phyloP scores from a whole-genome alignment of 495 filamentous ascomycete genomes.

The Pyrenula aspistea region DNA sequence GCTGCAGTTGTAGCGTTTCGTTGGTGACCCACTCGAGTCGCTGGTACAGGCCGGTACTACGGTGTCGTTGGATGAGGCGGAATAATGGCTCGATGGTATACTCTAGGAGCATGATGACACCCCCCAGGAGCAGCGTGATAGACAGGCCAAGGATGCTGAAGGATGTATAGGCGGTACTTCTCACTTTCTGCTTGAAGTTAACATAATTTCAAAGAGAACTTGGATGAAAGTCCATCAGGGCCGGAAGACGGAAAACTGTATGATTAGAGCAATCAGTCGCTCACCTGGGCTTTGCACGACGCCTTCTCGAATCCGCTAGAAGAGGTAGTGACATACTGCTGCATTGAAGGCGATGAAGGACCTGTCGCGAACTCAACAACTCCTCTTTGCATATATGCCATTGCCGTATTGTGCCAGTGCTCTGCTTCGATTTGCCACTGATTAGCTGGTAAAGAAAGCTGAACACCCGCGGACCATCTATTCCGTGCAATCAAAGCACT shows the following conservation, averaged over 20 bases:
- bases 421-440: conserved; percentile 19
- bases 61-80: neutral
- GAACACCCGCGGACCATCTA: neutral
- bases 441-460: conserved; percentile 12
- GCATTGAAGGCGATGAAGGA: neutral
- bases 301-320: neutral
- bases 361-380: neutral
- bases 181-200: neutral
- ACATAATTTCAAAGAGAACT: neutral
- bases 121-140: neutral
- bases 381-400: neutral
- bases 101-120: neutral
- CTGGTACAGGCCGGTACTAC: neutral
- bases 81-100: neutral
- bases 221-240: neutral
- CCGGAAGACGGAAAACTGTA: neutral
- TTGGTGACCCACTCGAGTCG: neutral
- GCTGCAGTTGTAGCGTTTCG: neutral
- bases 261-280: neutral
- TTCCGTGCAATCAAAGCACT: neutral
- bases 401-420: conserved; percentile 6
- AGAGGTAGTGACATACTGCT: neutral
- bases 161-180: neutral
- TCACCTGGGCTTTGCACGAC: neutral
- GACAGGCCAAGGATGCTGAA: neutral